Evolutionary conservation across 495 filamentous ascomycete genomes (phyloP), one percentile per base, ranked within the genome.

Genomic region (Evernia prunastri): DNA sequence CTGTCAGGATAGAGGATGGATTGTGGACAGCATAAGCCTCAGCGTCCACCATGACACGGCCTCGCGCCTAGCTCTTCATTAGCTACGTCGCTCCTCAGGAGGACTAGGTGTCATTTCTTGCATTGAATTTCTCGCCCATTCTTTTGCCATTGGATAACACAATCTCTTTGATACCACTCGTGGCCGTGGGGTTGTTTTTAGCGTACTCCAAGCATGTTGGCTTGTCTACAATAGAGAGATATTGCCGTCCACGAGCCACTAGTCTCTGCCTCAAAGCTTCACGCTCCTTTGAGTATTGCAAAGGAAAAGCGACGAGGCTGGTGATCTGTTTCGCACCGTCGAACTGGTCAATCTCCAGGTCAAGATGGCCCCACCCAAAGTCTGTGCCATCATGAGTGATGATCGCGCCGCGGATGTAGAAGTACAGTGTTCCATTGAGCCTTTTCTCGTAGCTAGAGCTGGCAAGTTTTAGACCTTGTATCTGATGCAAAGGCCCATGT

Each of bases 381-480:
- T 53, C 49, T 1, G 49, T 25, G 49, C 49, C 49, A 29, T 53
- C 49, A 53, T 53, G 49, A 53, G 49, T 53, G n/a, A 53, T 25
- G 17, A 53, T 53, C 7, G 9, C 29, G 49, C 49, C 49, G 49
- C 29, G 4, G 5, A 53, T 10, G 4, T 10, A n/a, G 29, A 25
- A 53, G 11, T 53, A 53, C 29, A 0, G 23, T 4, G 49, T 53
- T 25, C 5, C 7, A 6, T 53, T 53, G 0, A 4, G 49, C 49
- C 7, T 10, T 18, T 53, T 4, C n/a, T 5, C 6, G 18, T 53
- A 53, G 8, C 49, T 11, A 25, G 49, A 53, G 49, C 49, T 53
- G n/a, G 8, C 18, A 25, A 53, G 11, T 13, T 53, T 25, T n/a
- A 53, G 29, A 53, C 23, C 49, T 53, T 53, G 49, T 29, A 25